Base-by-base conservation (phyloP, 441 rosid genomes). In the Erysimum cheiri region DNA sequence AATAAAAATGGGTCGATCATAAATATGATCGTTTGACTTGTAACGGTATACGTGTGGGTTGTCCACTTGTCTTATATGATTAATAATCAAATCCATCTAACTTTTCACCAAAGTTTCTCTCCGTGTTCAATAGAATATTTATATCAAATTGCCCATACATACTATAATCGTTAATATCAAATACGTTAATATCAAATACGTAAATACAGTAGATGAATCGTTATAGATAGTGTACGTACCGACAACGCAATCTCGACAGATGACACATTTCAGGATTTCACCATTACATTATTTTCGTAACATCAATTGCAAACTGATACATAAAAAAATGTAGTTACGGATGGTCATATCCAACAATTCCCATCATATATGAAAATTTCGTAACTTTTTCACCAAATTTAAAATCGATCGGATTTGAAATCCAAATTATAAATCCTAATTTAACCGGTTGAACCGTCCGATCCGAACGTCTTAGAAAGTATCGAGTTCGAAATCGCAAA, bases 31-130 rank as follows among this genome's bases (percentile, higher is more conserved):
- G 74, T 31, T 68, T 37, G 70, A 74, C 78, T 62, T 12, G 70
- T 74, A 69, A 62, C 78, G 52, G 47, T 61, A 53, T 74, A 53
- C 64, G 64, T 74, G 78, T 74, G 66, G 60, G 74, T 55, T 74
- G 78, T 74, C 74, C 74, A 69, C 32, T 61, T 68, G 52, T 53
- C 57, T 44, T 53, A 53, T 19, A 26, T 13, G 28, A 53, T 53
- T 43, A 60, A 60, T 24, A n/a, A 62, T 19, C 65, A 69, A 62
- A 70, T 74, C 58, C 73, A 74, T 57, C 70, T 56, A 75, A 69
- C 74, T 61, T 43, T 63, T 1, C 63, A 55, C 37, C 49, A 55
- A 75, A 61, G 74, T 46, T 69, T 69, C 5, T 60, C 52, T 56
- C 58, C 19, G 9, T 58, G 41, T 69, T 37, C 67, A 57, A 70